These are phyloP conservation scores for Thamnidium elegans DNA, from an alignment of 192 early-diverging fungal genomes.

Conservation along the genomic window DNA sequence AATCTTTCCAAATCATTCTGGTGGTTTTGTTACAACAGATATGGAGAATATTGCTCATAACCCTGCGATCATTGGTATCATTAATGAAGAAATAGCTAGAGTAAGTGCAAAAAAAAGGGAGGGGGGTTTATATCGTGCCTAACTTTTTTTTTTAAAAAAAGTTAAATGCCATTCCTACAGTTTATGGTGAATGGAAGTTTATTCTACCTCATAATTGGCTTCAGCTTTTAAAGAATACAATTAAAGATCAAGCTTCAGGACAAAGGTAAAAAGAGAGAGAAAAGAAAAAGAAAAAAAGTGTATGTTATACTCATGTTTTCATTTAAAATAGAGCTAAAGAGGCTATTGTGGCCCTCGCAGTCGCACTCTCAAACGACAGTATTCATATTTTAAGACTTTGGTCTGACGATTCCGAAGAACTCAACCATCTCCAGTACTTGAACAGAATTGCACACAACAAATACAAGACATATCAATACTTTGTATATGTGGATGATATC, in stretches of 20 bases:
- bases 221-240: not conserved
- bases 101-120: not conserved
- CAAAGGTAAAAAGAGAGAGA: not conserved
- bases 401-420: not conserved
- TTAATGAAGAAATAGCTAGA: not conserved
- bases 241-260: not conserved
- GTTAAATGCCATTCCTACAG: not conserved
- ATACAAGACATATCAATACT: not conserved
- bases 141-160: not conserved
- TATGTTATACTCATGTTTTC: not conserved
- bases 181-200: constrained; percentile 10
- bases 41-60: not conserved
- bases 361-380: not conserved
- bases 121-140: not conserved
- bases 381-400: not conserved
- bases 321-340: not conserved
- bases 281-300: not conserved
- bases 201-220: not conserved
- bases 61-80: not conserved
- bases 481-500: constrained; percentile 9
- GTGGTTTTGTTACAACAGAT: constrained; percentile 11
- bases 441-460: not conserved
- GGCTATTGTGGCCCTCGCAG: not conserved
- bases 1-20: constrained; percentile 5
- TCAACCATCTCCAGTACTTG: not conserved